Evolutionary conservation across 805 yeast species (phyloP).

Genomic region (Torulaspora delbrueckii): DNA sequence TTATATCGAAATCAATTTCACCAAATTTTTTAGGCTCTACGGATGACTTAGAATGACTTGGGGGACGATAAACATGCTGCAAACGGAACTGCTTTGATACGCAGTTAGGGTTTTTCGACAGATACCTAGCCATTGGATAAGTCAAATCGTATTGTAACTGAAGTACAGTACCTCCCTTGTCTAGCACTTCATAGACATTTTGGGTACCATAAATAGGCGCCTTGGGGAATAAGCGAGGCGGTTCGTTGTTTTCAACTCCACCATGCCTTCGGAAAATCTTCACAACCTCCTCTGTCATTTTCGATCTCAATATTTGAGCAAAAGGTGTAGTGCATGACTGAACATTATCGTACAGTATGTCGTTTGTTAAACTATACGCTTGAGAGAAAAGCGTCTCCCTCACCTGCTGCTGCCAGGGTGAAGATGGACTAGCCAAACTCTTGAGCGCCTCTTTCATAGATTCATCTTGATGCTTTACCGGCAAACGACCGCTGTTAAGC

Average conservation of each 20-base stretch:
- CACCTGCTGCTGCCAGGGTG: conserved; percentile 93
- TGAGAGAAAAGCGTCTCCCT: conserved; percentile 80
- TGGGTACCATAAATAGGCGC: conserved; percentile 65
- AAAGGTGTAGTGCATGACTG: conserved; percentile 32
- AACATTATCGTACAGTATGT: conserved; percentile 67
- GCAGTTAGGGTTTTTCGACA: conserved; percentile 55
- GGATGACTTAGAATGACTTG: conserved; percentile 45
- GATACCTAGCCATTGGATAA: conserved; percentile 78
- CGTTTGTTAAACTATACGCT: conserved; percentile 79
- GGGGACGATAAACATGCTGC: conserved; percentile 77
- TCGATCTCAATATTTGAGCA: conserved; percentile 54
- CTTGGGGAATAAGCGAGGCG: conserved; percentile 73
- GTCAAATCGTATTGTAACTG: conserved; percentile 89
- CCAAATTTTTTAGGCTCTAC: conserved; percentile 73
- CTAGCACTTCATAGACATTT: conserved; percentile 73
- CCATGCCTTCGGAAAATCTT: conserved; percentile 74
- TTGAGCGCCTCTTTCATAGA: conserved; percentile 82
- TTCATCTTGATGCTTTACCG: conserved; percentile 86
- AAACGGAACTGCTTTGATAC: conserved; percentile 59
- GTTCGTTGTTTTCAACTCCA: conserved; percentile 68
- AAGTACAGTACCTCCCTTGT: conserved; percentile 78
- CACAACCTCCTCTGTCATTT: conserved; percentile 57
- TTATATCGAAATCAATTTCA: conserved; percentile 83
- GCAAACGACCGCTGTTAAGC: conserved; percentile 75
- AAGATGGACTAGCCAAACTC: conserved; percentile 80